Evolutionary conservation across 2,329 filamentous ascomycete species (phyloP), one percentile per base, ranked within the genome.

Genomic region (Nemania abortiva): DNA sequence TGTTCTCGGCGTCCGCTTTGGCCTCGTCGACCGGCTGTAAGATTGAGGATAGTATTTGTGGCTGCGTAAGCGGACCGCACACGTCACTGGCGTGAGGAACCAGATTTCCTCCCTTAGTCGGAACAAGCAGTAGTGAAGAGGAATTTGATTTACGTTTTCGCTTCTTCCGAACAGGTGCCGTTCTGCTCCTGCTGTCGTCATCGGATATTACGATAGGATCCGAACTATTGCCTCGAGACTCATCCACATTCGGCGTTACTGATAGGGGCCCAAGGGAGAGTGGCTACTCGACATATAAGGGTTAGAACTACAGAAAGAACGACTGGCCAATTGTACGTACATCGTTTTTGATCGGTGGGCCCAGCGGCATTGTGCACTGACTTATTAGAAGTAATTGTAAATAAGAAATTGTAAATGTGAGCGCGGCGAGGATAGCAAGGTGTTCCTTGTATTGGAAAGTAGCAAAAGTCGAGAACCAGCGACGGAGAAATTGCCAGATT

Each of bases 121-220:
- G 6, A 24, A 47, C 1, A 6, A 10, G 29, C n/a, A 31, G 20
- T n/a, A 27, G 5, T 27, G 24, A 27, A 5, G 13, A 18, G n/a
- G 58, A 27, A 5, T 2, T 13, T 1, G 20, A 20, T 52, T 5
- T 10, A 39, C 4, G 20, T 15, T 31, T 42, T 49, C 34, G 63
- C 45, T 29, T 20, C 20, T 22, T 37, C 11, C 20, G 49, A 27
- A 27, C 24, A 5, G 27, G 24, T 56, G 18, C 9, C 6, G 0
- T 52, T 13, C 29, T 1, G 9, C 24, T 24, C 11, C 57, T 24
- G 27, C 10, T 34, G 31, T 53, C 34, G 18, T 67, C 49, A 37
- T 57, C 50, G 13, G 58, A 34, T 4, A 63, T 45, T 2, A 63
- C 47, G n/a, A 58, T 63, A 11, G 59, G 59, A 47, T 67, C 7